These are phyloP conservation scores for Fusarium sublunatum DNA, from an alignment of 2,329 filamentous ascomycete species.

Conservation along the genomic window DNA sequence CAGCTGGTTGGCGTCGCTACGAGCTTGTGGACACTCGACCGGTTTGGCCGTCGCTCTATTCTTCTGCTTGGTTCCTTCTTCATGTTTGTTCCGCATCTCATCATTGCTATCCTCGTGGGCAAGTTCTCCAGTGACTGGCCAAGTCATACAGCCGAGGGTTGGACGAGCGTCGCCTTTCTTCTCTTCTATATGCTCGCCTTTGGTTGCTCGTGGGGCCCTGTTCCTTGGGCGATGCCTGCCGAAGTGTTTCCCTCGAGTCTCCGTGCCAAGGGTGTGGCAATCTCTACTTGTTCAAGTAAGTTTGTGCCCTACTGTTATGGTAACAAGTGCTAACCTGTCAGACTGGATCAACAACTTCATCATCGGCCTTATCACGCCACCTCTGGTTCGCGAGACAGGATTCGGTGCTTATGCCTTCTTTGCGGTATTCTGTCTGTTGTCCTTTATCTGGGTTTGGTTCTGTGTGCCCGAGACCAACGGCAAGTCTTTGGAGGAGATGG, in stretches of 20 bases:
- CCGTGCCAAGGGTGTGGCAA: conserved; percentile 71
- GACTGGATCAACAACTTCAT: conserved; percentile 73
- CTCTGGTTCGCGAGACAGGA: conserved; percentile 63
- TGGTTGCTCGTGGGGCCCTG: conserved; percentile 67
- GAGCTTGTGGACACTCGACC: conserved; percentile 57
- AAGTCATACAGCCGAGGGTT: conserved; percentile 42
- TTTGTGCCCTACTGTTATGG: rapidly evolving
- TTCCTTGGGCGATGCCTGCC: conserved; percentile 59
- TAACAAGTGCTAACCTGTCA: conserved; percentile 7
- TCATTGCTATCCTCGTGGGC: conserved; percentile 46
- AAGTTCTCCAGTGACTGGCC: conserved; percentile 42
- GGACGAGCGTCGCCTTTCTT: conserved; percentile 47
- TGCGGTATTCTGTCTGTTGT: conserved; percentile 66
- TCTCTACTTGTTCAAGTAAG: conserved; percentile 64
- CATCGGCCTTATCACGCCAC: conserved; percentile 53
- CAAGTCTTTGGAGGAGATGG: conserved; percentile 66
- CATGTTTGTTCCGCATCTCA: conserved; percentile 45
- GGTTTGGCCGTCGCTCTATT: conserved; percentile 44
- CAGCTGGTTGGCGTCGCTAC: conserved; percentile 54
- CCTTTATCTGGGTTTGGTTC: conserved; percentile 61
- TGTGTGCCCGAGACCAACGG: conserved; percentile 69
- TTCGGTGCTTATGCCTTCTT: conserved; percentile 69
- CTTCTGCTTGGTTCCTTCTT: conserved; percentile 43
- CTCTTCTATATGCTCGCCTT: conserved; percentile 70
- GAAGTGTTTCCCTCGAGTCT: conserved; percentile 73